A percentile compares a stretch with the other conserved stretches of the same genome.
Conservation (phyloP, 306 rosid genomes). For the Citrullus amarus region DNA sequence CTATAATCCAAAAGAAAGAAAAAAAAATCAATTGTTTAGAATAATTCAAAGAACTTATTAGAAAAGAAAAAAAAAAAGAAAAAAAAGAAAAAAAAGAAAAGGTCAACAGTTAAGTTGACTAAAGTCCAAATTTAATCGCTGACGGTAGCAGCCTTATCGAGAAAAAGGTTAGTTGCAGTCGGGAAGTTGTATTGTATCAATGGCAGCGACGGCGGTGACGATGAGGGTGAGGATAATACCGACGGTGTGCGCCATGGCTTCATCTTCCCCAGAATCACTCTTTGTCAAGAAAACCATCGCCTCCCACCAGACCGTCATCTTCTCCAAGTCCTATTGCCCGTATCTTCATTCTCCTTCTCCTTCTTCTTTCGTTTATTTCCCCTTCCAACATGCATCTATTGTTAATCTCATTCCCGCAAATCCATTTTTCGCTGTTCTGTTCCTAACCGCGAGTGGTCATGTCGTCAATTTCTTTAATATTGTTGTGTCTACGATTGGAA, state of each 20-base stretch:
- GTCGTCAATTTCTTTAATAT: neutral
- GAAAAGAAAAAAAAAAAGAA: no score
- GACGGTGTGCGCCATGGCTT: neutral
- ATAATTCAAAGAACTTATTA: no score
- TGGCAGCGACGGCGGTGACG: neutral
- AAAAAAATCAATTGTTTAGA: no score
- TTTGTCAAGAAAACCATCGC: slow-evolving; percentile 65
- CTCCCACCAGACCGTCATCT: slow-evolving; percentile 68
- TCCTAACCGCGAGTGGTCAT: neutral
- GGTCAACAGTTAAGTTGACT: neutral
- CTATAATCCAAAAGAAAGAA: no score
- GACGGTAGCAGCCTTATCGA: neutral
- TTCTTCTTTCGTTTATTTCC: neutral
- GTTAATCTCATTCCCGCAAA: neutral
- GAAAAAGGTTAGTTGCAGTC: neutral
- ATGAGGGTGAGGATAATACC: neutral
- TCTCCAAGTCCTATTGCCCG: slow-evolving; percentile 97
- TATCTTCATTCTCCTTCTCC: slow-evolving; percentile 15
- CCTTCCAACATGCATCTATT: neutral
- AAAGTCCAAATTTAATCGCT: neutral
- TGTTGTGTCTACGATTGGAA: neutral
- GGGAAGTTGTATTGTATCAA: neutral
- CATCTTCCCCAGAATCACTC: slow-evolving; percentile 26
- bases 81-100: no score
- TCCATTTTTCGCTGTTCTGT: neutral